A percentile compares a stretch with the other conserved stretches of the same genome.
phyloP scores from a whole-genome alignment of 2,329 filamentous ascomycete species.

The Calonectria pseudoturangicola region DNA sequence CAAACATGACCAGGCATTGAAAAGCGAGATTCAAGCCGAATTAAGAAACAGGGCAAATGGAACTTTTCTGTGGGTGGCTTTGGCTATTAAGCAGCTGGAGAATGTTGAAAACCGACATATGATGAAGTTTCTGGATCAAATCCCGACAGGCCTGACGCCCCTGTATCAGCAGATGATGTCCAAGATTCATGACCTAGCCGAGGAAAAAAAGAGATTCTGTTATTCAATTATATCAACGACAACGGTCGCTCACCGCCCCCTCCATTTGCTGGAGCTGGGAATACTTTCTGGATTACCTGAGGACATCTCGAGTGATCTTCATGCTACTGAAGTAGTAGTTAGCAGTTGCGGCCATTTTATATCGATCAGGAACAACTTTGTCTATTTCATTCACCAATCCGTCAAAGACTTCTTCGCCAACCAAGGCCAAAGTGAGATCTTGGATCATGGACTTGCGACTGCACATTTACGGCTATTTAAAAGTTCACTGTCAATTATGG shows the following conservation, averaged over 20 bases:
- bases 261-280: constrained; percentile 60
- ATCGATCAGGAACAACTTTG: constrained; percentile 51
- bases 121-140: neutral
- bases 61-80: neutral
- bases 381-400: constrained; percentile 65
- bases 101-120: neutral
- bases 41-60: neutral
- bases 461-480: constrained; percentile 58
- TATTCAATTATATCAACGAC: constrained; percentile 59
- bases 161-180: constrained; percentile 64
- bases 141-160: constrained; percentile 55
- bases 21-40: neutral
- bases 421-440: constrained; percentile 43
- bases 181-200: constrained; percentile 53
- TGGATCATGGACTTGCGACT: constrained; percentile 41
- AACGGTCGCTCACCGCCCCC: constrained; percentile 59
- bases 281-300: constrained; percentile 44
- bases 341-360: constrained; percentile 63
- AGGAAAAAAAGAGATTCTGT: constrained; percentile 55
- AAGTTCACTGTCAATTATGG: constrained; percentile 58
- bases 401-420: constrained; percentile 64
- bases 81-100: neutral
- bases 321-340: constrained; percentile 54
- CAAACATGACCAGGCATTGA: neutral
- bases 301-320: constrained; percentile 31